Evolutionary conservation across 2,329 filamentous ascomycete species (phyloP), one percentile per base, ranked within the genome.

Genomic region (Colletotrichum sp.): DNA sequence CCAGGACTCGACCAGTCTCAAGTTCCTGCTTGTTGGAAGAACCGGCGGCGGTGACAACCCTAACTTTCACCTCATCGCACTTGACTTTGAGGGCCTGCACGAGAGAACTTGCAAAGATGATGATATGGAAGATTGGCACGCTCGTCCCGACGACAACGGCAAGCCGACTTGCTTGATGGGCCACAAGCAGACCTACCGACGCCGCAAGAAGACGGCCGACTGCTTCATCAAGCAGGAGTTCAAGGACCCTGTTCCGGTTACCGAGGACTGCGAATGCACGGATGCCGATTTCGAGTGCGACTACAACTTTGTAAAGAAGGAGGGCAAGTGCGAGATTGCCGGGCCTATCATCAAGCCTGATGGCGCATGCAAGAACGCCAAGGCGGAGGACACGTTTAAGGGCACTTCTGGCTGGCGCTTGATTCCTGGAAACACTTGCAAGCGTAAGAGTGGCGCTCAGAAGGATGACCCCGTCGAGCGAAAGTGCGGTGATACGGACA

Each of bases 281-380:
- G 92, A 94, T 73, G 88, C 89, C 39, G 98, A 99, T 84, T 99
- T 98, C 83, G 97, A 99, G 85, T 99, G 97, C 83, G 96, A 99
- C 82, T 98, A 95, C 88, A 98, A 98, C 84, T 99, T 98, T 83
- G 87, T 92, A 75, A 91, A 91, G 79, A 89, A 89, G 72, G 89
- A 89, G 44, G 88, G 91, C 5, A 92, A 96, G 77, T 89, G 91
- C 68, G 91, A 90, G 66, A 89, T 93, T 77, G 90, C 89, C 30
- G 92, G 91, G 0, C 87, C 90, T 5, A 84, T 98, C 59, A 83
- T 88, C 4, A 87, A 92, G 3, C 96, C 96, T 0, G 90, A 94
- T 63, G 95, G 92, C 9, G 90, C 91, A 32, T 99, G 97, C 84
- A 92, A 94, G 81, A 83, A 87, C 4, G 87, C 87, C 44, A 90